Evolutionary conservation across 352 stramenopile genomes (phyloP).

Genomic region (Phytophthora ohioensis): DNA sequence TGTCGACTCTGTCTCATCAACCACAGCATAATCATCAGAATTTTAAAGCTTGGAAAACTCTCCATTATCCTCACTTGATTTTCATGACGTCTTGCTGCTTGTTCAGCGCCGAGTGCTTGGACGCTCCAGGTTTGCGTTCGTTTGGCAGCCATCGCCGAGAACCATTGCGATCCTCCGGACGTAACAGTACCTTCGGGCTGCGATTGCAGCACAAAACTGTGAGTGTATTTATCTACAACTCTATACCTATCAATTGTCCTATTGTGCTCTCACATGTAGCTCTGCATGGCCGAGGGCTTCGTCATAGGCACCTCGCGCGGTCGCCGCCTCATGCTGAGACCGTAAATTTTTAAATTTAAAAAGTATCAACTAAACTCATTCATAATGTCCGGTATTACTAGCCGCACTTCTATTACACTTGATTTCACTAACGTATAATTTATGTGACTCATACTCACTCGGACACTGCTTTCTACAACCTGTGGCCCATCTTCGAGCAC

Average conservation of each 20-base stretch:
- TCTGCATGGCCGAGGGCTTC: constrained; percentile 64
- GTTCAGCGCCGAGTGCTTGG: constrained; percentile 53
- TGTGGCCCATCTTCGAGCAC: constrained; percentile 43
- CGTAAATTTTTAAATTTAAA: constrained; percentile 1
- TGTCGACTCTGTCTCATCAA: constrained; percentile 37
- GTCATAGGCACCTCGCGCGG: constrained; percentile 66
- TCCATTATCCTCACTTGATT: constrained; percentile 24
- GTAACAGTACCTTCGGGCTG: constrained; percentile 35
- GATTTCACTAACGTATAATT: background rate
- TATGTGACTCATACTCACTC: constrained; percentile 7
- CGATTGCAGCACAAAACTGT: constrained; percentile 1
- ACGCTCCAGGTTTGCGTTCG: constrained; percentile 54
- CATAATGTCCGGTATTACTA: constrained; percentile 5
- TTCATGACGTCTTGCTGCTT: constrained; percentile 40
- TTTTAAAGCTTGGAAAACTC: background rate
- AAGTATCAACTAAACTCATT: constrained; percentile 2
- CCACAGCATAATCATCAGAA: constrained; percentile 5
- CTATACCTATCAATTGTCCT: background rate
- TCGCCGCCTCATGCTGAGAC: constrained; percentile 25
- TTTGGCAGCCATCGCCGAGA: constrained; percentile 58
- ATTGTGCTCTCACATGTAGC: constrained; percentile 51
- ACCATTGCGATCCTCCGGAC: constrained; percentile 29
- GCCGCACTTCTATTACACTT: background rate
- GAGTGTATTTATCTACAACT: constrained; percentile 6
- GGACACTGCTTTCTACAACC: constrained; percentile 3